These are phyloP conservation scores for Ophiosphaerella narmari DNA, from an alignment of 2,329 filamentous ascomycete genomes.

Conservation along the genomic window DNA sequence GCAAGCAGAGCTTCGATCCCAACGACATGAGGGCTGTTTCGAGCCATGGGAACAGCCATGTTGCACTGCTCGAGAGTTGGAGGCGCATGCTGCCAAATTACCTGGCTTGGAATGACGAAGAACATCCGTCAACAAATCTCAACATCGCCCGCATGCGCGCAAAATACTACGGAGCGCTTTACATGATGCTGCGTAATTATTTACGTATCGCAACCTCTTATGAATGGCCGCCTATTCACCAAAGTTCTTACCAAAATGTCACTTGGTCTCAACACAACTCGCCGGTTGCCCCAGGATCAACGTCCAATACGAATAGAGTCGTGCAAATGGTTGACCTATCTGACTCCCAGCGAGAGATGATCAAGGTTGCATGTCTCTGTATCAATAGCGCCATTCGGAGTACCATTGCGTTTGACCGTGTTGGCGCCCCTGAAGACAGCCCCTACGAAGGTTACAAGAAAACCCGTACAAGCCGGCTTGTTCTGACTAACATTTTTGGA, in stretches of 20 bases:
- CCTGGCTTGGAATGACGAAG: constrained; percentile 68
- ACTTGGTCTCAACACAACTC: constrained; percentile 52
- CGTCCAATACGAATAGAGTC: constrained; percentile 16
- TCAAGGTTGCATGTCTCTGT: constrained; percentile 37
- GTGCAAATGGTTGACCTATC: constrained; percentile 37
- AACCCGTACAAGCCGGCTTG: constrained; percentile 65
- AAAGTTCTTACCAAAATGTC: constrained; percentile 19
- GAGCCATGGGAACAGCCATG: constrained; percentile 33
- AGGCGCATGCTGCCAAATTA: constrained; percentile 53
- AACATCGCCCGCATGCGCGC: constrained; percentile 82
- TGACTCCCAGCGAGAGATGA: constrained; percentile 29
- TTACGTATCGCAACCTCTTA: constrained; percentile 61
- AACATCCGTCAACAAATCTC: constrained; percentile 75
- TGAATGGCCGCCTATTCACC: constrained; percentile 40
- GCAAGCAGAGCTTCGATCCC: constrained; percentile 38
- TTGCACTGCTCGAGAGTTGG: constrained; percentile 59
- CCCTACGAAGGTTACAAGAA: constrained; percentile 54
- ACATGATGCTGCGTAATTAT: constrained; percentile 86
- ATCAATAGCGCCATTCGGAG: constrained; percentile 74
- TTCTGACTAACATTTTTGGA: constrained; percentile 95
- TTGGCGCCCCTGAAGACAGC: constrained; percentile 47
- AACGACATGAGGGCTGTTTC: constrained; percentile 38
- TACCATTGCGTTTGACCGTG: constrained; percentile 77
- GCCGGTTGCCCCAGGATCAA: constrained; percentile 50
- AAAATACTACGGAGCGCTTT: constrained; percentile 92